Percentiles rank a stretch among this genome's conserved stretches.
phyloP scores from a whole-genome alignment of 495 filamentous ascomycete genomes.

The Penicillium tannophilum region DNA sequence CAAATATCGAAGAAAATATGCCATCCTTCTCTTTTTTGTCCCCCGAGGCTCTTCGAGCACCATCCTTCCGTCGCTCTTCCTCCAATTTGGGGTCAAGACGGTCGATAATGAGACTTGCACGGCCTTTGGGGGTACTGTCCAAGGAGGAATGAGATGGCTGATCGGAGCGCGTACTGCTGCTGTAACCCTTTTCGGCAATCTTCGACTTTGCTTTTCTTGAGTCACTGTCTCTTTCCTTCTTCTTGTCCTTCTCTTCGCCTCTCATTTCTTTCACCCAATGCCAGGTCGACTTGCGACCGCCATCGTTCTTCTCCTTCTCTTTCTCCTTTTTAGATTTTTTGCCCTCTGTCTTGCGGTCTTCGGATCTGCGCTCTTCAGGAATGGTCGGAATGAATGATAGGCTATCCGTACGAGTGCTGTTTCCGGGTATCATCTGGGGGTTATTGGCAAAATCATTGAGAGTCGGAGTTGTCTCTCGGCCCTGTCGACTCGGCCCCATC shows the following conservation, averaged over 20 bases:
- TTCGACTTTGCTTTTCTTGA: conserved; percentile 64
- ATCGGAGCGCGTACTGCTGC: conserved; percentile 80
- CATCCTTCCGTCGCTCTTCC: conserved; percentile 84
- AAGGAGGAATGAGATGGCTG: conserved; percentile 74
- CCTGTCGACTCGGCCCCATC: conserved; percentile 25
- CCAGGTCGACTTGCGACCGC: conserved; percentile 78
- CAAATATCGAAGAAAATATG: conserved; percentile 88
- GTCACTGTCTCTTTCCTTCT: conserved; percentile 61
- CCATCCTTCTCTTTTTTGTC: conserved; percentile 93
- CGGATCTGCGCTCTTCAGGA: conserved; percentile 63
- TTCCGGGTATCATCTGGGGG: conserved; percentile 64
- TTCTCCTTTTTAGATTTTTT: conserved; percentile 57
- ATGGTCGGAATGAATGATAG: conserved; percentile 85
- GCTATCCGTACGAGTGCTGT: conserved; percentile 70
- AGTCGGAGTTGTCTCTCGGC: conserved; percentile 32
- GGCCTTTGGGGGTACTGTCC: conserved; percentile 63
- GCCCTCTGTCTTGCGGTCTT: conserved; percentile 62
- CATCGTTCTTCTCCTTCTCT: conserved; percentile 47
- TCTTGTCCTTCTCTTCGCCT: conserved; percentile 71
- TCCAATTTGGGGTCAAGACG: conserved; percentile 74
- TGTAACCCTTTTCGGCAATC: conserved; percentile 57
- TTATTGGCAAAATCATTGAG: conserved; percentile 42
- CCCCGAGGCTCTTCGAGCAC: conserved; percentile 64
- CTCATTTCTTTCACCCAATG: conserved; percentile 66
- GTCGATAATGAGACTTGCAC: conserved; percentile 81